These are phyloP conservation scores for Carex myosuroides DNA, from an alignment of 176 grass and related monocot genomes.

Conservation along the genomic window DNA sequence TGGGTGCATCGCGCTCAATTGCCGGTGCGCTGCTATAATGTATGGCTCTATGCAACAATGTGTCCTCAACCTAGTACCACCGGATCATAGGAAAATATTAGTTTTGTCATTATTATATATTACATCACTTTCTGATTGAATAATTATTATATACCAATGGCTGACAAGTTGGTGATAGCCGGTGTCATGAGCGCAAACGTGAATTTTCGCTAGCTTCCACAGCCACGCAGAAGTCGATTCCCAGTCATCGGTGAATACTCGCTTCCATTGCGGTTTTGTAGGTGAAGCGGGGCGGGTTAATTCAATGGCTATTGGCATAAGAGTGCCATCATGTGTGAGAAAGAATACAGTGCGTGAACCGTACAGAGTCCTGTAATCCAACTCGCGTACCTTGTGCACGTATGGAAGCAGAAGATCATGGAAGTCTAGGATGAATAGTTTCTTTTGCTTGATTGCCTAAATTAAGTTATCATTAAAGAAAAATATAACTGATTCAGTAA, in stretches of 20 bases:
- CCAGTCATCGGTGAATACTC: slow-evolving; percentile 34
- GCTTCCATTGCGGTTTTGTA: slow-evolving; percentile 26
- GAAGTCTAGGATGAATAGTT: slow-evolving; percentile 69
- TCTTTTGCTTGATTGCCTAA: slow-evolving; percentile 44
- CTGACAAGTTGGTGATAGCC: slow-evolving; percentile 58
- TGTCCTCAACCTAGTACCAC: slow-evolving; percentile 45
- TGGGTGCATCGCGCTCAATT: slow-evolving; percentile 64
- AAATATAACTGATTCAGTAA: neutral
- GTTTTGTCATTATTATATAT: neutral
- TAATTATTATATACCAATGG: slow-evolving; percentile 36
- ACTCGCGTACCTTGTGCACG: slow-evolving; percentile 40
- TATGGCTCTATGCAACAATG: slow-evolving; percentile 72
- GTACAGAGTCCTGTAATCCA: slow-evolving; percentile 39
- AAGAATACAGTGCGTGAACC: slow-evolving; percentile 62
- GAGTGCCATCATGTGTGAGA: slow-evolving; percentile 31
- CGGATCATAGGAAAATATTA: neutral
- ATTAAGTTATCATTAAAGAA: neutral
- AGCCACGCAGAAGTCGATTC: slow-evolving; percentile 38
- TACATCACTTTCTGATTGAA: neutral
- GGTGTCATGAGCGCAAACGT: slow-evolving; percentile 48
- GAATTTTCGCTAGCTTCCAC: slow-evolving; percentile 67
- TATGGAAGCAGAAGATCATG: slow-evolving; percentile 63
- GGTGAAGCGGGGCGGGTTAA: slow-evolving; percentile 36
- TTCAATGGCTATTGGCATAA: slow-evolving; percentile 59
- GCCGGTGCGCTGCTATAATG: slow-evolving; percentile 58